A percentile compares a stretch with the other conserved stretches of the same genome.
phyloP scores from a whole-genome alignment of 1,284 basidiomycete species.

The Vanrija sp. region DNA sequence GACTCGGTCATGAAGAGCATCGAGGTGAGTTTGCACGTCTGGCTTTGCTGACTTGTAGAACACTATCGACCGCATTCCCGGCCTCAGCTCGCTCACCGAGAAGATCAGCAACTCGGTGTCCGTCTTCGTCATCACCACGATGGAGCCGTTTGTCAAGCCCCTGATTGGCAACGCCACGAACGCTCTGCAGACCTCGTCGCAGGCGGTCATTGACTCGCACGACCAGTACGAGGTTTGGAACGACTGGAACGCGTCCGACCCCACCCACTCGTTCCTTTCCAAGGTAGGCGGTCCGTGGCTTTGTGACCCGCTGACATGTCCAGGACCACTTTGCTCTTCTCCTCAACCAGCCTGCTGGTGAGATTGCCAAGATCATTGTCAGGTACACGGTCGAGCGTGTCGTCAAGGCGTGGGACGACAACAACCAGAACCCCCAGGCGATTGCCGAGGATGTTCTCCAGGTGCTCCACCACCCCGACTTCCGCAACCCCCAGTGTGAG shows the following conservation, averaged over 20 bases:
- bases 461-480: constrained; percentile 84
- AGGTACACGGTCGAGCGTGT: constrained; percentile 53
- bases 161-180: constrained; percentile 70
- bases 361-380: constrained; percentile 66
- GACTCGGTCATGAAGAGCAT: constrained; percentile 84
- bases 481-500: constrained; percentile 57
- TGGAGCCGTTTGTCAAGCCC: constrained; percentile 67
- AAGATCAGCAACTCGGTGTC: constrained; percentile 76
- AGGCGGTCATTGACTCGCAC: constrained; percentile 70
- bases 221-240: constrained; percentile 80
- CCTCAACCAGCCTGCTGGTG: constrained; percentile 63
- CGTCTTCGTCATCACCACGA: constrained; percentile 75
- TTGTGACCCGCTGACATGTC: background rate
- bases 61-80: constrained; percentile 67
- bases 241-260: constrained; percentile 71
- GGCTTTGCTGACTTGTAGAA: background rate
- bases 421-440: constrained; percentile 58
- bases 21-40: constrained; percentile 50
- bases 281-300: constrained; percentile 49
- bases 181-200: constrained; percentile 60
- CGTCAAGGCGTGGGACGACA: constrained; percentile 79
- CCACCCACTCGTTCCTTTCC: constrained; percentile 60
- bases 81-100: constrained; percentile 66
- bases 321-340: constrained; percentile 43
- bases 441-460: constrained; percentile 66